phyloP scores from a whole-genome alignment of 768 basidiomycete genomes.

The Clitopilus hobsonii region DNA sequence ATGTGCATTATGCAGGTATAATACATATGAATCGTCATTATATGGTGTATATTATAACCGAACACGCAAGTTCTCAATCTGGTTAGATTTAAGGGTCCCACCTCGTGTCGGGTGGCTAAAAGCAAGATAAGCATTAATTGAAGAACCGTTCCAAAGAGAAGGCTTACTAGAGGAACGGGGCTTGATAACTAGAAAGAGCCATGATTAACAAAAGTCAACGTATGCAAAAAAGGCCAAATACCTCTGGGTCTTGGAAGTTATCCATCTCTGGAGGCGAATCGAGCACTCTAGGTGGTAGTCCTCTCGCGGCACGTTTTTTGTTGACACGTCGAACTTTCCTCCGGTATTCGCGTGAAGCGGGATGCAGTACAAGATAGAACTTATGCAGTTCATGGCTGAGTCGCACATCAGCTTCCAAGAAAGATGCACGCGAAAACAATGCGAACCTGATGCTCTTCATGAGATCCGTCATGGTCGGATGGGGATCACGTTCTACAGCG shows the following conservation, averaged over 20 bases:
- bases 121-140: background rate
- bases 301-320: conserved; percentile 10
- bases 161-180: background rate
- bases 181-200: background rate
- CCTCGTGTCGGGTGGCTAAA: background rate
- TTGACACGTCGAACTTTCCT: conserved; percentile 15
- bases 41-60: no score
- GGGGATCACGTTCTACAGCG: conserved; percentile 22
- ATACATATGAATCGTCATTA: no score
- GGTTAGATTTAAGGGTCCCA: background rate
- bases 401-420: background rate
- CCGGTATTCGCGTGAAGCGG: conserved; percentile 18
- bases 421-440: background rate
- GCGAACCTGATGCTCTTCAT: conserved; percentile 25
- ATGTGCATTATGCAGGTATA: no score
- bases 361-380: conserved; percentile 24
- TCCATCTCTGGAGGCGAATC: conserved; percentile 23
- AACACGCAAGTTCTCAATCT: no score
- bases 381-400: conserved; percentile 27
- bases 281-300: conserved; percentile 5
- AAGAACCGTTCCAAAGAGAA: background rate
- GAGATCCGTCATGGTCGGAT: conserved; percentile 23
- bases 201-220: background rate
- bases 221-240: conserved; percentile 2
- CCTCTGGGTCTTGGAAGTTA: conserved; percentile 36